Percentiles rank a stretch among this genome's conserved stretches.
These are phyloP conservation scores for Epichloe glyceriae DNA, from an alignment of 2,329 filamentous ascomycete genomes.

Conservation along the genomic window DNA sequence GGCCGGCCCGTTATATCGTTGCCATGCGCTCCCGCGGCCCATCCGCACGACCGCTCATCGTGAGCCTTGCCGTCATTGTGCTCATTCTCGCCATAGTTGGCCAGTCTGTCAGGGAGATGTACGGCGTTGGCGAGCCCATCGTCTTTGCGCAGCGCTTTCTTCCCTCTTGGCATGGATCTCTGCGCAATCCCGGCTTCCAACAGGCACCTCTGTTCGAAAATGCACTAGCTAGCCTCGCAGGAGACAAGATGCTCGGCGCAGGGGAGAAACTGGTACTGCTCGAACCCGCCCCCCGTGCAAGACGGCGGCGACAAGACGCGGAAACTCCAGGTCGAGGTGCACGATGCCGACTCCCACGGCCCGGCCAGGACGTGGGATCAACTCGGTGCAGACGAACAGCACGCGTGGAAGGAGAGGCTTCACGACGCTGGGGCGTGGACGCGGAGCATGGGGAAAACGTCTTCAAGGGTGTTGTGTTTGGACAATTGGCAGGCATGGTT, in stretches of 20 bases:
- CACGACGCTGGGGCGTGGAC: constrained; percentile 64
- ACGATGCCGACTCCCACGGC: constrained; percentile 34
- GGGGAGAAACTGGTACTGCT: constrained; percentile 28
- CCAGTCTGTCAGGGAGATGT: constrained; percentile 51
- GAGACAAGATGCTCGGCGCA: constrained; percentile 17
- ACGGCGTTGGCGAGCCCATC: constrained; percentile 41
- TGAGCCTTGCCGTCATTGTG: constrained; percentile 42
- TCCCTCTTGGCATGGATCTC: constrained; percentile 29
- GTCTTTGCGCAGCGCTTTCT: constrained; percentile 43
- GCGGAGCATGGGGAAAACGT: constrained; percentile 63
- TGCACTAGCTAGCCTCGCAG: constrained; percentile 26
- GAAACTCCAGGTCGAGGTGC: constrained; percentile 28
- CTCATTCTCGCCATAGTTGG: constrained; percentile 49
- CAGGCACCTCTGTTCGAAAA: constrained; percentile 15
- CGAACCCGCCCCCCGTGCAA: constrained; percentile 9
- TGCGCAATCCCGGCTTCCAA: constrained; percentile 15
- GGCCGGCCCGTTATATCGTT: constrained; percentile 57
- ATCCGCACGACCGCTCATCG: constrained; percentile 37
- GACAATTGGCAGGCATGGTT: constrained; percentile 53
- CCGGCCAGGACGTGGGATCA: constrained; percentile 58
- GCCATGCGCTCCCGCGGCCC: constrained; percentile 41
- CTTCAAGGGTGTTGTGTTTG: constrained; percentile 66
- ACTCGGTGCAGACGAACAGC: constrained; percentile 47
- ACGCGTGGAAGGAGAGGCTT: constrained; percentile 57
- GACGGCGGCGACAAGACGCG: constrained; percentile 10